Base-by-base conservation (phyloP, 768 basidiomycete genomes). In the Thelephora aurantiotincta region DNA sequence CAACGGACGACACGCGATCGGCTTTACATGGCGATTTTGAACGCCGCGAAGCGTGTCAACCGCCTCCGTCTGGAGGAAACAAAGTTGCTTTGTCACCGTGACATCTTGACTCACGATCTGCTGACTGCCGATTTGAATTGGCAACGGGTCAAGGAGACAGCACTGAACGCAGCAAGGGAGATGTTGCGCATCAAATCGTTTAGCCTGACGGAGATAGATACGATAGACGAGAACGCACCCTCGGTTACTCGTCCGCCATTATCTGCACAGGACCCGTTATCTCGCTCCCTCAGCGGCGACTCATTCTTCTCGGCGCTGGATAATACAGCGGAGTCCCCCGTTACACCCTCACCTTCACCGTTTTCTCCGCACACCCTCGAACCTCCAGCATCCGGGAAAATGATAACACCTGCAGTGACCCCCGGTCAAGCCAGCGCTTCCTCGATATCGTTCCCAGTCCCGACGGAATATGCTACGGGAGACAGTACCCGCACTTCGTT, bases 1-100 rank as follows among this genome's bases (percentile, higher is more conserved):
- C 87, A 82, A 57, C 77, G 77, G 43, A 69, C 80, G 7, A 92
- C 92, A 3, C 77, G 92, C 43, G 85, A 89, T 51, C 75, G 80
- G 41, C 71, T 99, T 22, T 65, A 74, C 19, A 55, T 64, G 19
- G 70, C 78, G 2, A 66, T 92, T 14, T 77, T 79, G 54, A 66
- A 63, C 14, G 66, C 82, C 11, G 76, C 82, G 6, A 80, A 74
- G 57, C 72, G 75, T 35, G 65, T 98, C 44, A 75, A 73, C 55
- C 69, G 72, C 51, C 65, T 78, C 43, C 77, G 89, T 43, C 65
- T 94, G 45, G 78, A 86, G n/a, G 65, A 86, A 43, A 76, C 77
- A 53, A 82, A 77, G 57, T 65, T 85, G 30, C 62, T 66, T n/a
- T 85, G 87, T 57, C 80, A 90, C 60, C 81, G 81, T 16, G 74